These are phyloP conservation scores for Auricularia heimuer DNA, from an alignment of 768 basidiomycete species.

Conservation along the genomic window DNA sequence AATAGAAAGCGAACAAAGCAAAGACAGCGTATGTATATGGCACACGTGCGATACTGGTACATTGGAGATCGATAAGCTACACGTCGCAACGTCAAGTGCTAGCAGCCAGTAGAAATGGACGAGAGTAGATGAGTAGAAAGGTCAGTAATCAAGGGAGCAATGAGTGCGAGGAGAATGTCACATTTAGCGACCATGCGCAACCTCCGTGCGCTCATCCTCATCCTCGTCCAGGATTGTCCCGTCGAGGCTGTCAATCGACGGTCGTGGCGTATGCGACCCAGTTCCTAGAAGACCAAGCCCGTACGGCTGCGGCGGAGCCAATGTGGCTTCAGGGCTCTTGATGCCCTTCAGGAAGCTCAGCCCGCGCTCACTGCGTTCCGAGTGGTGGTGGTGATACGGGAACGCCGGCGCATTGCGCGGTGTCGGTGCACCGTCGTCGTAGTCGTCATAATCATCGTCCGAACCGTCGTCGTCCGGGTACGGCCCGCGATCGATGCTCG, in stretches of 20 bases:
- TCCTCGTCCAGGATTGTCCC: background rate
- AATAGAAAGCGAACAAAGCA: background rate
- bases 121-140: too few species aligned
- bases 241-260: background rate
- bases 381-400: background rate
- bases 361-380: background rate
- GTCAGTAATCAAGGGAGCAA: too few species aligned
- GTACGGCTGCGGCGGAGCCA: background rate
- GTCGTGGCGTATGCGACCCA: background rate
- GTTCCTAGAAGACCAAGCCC: background rate
- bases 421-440: background rate
- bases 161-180: too few species aligned
- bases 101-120: too few species aligned
- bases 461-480: background rate
- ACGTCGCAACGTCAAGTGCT: too few species aligned
- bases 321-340: background rate
- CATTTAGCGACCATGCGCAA: too few species aligned
- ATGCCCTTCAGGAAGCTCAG: background rate
- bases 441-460: background rate
- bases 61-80: too few species aligned
- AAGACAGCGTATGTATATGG: background rate
- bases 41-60: too few species aligned
- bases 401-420: background rate
- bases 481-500: background rate
- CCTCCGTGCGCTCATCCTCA: background rate